Conservation (phyloP, 306 rosid species). For the Quercus aquifolioides region DNA sequence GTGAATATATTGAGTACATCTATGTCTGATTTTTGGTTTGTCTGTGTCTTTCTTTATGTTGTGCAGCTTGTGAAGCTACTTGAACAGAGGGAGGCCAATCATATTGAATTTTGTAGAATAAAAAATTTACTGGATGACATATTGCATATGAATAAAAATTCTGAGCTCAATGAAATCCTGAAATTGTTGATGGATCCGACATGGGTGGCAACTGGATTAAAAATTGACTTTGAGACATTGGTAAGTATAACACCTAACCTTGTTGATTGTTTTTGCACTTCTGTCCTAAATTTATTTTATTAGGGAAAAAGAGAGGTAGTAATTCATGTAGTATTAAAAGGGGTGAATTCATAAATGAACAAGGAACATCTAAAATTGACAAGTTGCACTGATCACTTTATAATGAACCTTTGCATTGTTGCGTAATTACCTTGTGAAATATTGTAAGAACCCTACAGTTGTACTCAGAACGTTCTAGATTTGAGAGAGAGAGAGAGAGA, state of each 20-base stretch:
- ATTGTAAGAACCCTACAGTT: neutral
- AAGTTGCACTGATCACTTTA: neutral
- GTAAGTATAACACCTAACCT: slow-evolving; percentile 44
- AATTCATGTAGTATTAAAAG: slow-evolving; percentile 3
- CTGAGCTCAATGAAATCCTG: slow-evolving; percentile 68
- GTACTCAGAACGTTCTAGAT: neutral
- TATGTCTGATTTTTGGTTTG: slow-evolving; percentile 19
- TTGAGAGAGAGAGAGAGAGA: neutral
- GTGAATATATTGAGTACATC: neutral
- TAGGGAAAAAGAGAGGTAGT: neutral
- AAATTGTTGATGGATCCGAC: slow-evolving; percentile 80
- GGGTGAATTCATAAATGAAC: neutral
- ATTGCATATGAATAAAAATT: slow-evolving; percentile 59
- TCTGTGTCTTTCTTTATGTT: slow-evolving; percentile 22
- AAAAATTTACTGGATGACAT: slow-evolving; percentile 86
- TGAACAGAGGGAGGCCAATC: slow-evolving; percentile 92
- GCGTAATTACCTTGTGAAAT: neutral
- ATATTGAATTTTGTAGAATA: slow-evolving; percentile 88
- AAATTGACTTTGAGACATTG: slow-evolving; percentile 67
- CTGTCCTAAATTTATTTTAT: neutral
- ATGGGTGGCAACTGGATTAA: slow-evolving; percentile 87
- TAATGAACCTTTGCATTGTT: neutral
- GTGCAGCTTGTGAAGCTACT: slow-evolving; percentile 93
- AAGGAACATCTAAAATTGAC: neutral
- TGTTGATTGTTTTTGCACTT: neutral